phyloP scores from a whole-genome alignment of 805 yeast species.

The Yarrowia sp. region DNA sequence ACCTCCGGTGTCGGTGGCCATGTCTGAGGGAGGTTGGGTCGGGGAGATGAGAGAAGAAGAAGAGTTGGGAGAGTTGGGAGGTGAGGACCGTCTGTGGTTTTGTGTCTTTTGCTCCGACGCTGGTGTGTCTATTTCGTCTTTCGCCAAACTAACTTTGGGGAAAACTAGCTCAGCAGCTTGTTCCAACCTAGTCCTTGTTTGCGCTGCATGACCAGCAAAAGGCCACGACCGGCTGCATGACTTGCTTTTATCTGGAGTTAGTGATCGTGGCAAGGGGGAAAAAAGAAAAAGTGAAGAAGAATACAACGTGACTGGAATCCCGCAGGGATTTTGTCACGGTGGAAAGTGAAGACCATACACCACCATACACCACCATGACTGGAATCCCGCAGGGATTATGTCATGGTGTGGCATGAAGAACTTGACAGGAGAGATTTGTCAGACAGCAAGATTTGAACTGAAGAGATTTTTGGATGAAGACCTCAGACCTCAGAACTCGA shows the following conservation, averaged over 20 bases:
- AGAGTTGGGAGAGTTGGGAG: neutral
- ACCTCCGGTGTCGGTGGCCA: neutral
- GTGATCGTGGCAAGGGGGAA: conserved; percentile 37
- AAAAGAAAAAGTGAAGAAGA: conserved; percentile 1
- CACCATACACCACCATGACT: no score
- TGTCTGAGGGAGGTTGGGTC: neutral
- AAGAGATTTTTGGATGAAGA: no score
- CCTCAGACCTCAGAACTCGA: no score
- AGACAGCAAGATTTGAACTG: no score
- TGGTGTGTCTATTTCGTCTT: conserved; percentile 34
- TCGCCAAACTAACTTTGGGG: conserved; percentile 17
- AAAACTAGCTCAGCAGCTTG: conserved; percentile 17
- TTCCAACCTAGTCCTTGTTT: conserved; percentile 31
- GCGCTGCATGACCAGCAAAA: conserved; percentile 24
- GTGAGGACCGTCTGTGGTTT: no score
- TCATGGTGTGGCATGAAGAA: no score
- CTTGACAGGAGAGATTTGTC: no score
- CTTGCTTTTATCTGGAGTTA: conserved; percentile 38
- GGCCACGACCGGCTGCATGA: conserved; percentile 18
- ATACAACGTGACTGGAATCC: neutral
- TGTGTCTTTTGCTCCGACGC: conserved; percentile 26
- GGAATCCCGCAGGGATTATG: no score
- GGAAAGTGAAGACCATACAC: no score
- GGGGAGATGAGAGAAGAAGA: neutral
- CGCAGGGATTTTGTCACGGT: no score